A percentile compares a stretch with the other conserved stretches of the same genome.
These are phyloP conservation scores for Sarocladiaceae sp. DNA, from an alignment of 2,329 filamentous ascomycete genomes.

Conservation along the genomic window DNA sequence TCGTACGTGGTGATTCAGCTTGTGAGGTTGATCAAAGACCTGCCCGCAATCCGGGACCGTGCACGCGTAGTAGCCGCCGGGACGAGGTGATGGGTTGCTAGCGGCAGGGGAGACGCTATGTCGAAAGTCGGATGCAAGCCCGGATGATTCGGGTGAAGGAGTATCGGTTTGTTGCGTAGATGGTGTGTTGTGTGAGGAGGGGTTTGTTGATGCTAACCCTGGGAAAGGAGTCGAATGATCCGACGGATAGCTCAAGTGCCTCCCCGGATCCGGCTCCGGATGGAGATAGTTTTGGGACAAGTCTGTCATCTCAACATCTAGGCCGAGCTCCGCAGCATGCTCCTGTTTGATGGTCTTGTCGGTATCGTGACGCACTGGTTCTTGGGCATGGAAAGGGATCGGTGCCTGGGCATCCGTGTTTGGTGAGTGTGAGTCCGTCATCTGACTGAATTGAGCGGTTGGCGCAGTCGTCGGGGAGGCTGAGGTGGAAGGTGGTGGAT, in stretches of 20 bases:
- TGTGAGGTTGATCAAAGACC: constrained; percentile 51
- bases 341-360: constrained; percentile 7
- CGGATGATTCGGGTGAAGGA: constrained; percentile 32
- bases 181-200: constrained; percentile 38
- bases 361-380: constrained; percentile 1
- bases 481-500: constrained; percentile 11
- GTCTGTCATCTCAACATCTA: constrained; percentile 4
- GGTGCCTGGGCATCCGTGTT: neutral
- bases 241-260: constrained; percentile 25
- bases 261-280: constrained; percentile 1
- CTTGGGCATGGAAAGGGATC: neutral
- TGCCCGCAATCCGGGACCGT: constrained; percentile 31
- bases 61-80: constrained; percentile 20
- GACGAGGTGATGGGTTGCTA: constrained; percentile 20
- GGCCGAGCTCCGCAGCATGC: neutral
- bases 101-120: constrained; percentile 29
- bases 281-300: neutral
- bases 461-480: constrained; percentile 14
- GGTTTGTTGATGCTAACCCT: constrained; percentile 31
- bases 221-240: constrained; percentile 37
- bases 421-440: neutral
- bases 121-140: constrained; percentile 27
- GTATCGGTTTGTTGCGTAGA: constrained; percentile 36
- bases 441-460: neutral
- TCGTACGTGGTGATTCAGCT: constrained; percentile 55